Percentiles rank a stretch among this genome's conserved stretches.
phyloP scores from a whole-genome alignment of 2,329 filamentous ascomycete species.

The Calonectria hongkongensis region DNA sequence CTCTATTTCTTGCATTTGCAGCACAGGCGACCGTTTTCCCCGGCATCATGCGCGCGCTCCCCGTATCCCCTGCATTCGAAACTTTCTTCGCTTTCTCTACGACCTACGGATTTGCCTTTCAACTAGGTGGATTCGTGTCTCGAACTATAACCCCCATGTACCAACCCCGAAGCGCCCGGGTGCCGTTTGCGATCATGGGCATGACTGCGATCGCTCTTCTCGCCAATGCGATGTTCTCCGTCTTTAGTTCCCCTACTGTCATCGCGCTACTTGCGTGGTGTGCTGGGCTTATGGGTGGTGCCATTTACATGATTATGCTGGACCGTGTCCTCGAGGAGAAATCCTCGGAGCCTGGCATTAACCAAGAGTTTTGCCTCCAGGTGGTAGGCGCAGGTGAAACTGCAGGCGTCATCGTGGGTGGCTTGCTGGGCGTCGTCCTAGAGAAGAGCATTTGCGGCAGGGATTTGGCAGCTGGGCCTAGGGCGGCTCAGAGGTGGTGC shows the following conservation, averaged over 20 bases:
- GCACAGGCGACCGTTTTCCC: slow-evolving; percentile 53
- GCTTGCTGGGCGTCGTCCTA: slow-evolving; percentile 51
- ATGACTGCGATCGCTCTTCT: slow-evolving; percentile 40
- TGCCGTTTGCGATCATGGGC: slow-evolving; percentile 38
- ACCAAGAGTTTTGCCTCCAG: slow-evolving; percentile 56
- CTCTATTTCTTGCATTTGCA: slow-evolving; percentile 52
- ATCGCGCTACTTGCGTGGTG: slow-evolving; percentile 53
- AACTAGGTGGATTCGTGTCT: slow-evolving; percentile 55
- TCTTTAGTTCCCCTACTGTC: slow-evolving; percentile 48
- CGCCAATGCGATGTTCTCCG: slow-evolving; percentile 48
- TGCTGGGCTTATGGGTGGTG: slow-evolving; percentile 55
- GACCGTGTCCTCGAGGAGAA: slow-evolving; percentile 48
- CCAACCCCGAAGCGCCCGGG: slow-evolving; percentile 37
- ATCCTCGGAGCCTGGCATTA: slow-evolving; percentile 40
- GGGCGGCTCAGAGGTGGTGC: slow-evolving; percentile 54
- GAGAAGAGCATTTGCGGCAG: slow-evolving; percentile 52
- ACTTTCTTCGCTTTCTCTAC: slow-evolving; percentile 56
- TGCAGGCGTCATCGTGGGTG: slow-evolving; percentile 53
- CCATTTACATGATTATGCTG: slow-evolving; percentile 55
- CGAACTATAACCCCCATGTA: slow-evolving; percentile 50
- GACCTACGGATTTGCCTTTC: slow-evolving; percentile 55
- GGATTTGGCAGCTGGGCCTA: slow-evolving; percentile 16
- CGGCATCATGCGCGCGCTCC: slow-evolving; percentile 56
- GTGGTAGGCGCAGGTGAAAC: slow-evolving; percentile 55
- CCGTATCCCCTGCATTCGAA: slow-evolving; percentile 47